Base-by-base conservation (phyloP, 345 rosid species). In the Ceriops tagal region DNA sequence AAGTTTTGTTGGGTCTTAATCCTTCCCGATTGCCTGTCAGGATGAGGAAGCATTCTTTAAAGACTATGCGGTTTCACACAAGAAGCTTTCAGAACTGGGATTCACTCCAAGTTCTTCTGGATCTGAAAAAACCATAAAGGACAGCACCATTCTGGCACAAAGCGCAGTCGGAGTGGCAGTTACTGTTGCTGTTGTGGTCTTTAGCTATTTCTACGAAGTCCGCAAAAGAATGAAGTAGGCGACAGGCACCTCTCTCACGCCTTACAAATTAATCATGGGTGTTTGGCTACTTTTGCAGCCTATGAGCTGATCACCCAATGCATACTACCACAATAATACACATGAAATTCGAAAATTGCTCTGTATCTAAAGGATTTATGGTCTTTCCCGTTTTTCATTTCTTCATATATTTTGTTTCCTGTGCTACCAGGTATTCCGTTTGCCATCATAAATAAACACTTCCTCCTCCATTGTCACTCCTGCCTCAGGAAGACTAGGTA, bases 61-160 rank as follows among this genome's bases (percentile, higher is more conserved):
- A 75, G 96, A 89, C 63, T 95, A 89, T 34, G 92, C 87, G 0
- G 80, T 62, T 30, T 85, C 99, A 0, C 96, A 91, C 71, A 91
- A 91, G 88, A 95, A 85, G 77, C 96, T 93, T 58, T 93, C 96
- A 0, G 99, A 91, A 73, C 89, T 91, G 22, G 95, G 97, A 47
- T 93, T 91, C 71, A 68, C 71, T 57, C 88, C 86, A 5, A 46
- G 65, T 26, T 73, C 84, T 58, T 81, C 90, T 6, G 79, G 56
- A 9, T 72, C 82, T 39, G 89, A 84, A 70, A 66, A 62, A 9
- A 51, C 73, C 53, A 70, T 73, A 13, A 79, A 75, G 53, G 91
- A 91, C 80, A 67, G 86, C 78, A 80, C 79, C 19, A 58, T 88
- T 39, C 69, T 89, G 39, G 96, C 95, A 21, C 95, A 88, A 68